phyloP scores from a whole-genome alignment of 2,329 filamentous ascomycete genomes.

The Ilyonectria mors-panacis region DNA sequence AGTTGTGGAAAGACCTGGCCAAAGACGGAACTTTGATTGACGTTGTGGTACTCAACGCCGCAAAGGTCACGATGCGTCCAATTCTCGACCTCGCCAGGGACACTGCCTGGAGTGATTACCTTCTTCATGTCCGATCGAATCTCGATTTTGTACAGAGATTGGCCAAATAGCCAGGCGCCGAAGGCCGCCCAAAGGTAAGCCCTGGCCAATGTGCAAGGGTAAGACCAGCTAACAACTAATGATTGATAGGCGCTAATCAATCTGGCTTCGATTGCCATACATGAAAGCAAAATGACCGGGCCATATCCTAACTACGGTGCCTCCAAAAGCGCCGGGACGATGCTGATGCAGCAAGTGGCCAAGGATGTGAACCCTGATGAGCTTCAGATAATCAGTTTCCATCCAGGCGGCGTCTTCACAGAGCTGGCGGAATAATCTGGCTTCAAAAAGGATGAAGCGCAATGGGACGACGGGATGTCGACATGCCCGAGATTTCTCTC shows the following conservation, averaged over 20 bases:
- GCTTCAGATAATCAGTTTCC: slow-evolving; percentile 46
- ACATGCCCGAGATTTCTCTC: no score
- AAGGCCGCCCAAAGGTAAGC: background rate
- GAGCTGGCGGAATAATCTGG: no score
- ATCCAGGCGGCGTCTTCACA: slow-evolving; percentile 3
- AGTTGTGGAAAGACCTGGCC: slow-evolving; percentile 49
- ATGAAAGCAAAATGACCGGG: background rate
- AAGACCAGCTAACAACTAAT: no score
- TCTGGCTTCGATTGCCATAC: background rate
- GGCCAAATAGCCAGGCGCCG: slow-evolving; percentile 24
- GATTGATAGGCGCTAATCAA: background rate
- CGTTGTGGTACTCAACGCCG: slow-evolving; percentile 49
- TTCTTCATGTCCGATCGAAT: slow-evolving; percentile 30
- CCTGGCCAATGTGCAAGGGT: no score
- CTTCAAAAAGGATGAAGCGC: no score
- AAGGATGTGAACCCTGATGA: slow-evolving; percentile 46
- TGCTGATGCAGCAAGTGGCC: slow-evolving; percentile 56
- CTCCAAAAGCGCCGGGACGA: slow-evolving; percentile 55
- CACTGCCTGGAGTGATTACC: slow-evolving; percentile 26
- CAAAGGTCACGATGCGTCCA: slow-evolving; percentile 23
- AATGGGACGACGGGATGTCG: no score
- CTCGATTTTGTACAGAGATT: slow-evolving; percentile 35
- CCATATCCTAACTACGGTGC: slow-evolving; percentile 48
- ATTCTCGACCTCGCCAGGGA: slow-evolving; percentile 27
- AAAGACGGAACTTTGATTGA: slow-evolving; percentile 43